Conservation (phyloP, 2,329 filamentous ascomycete species). For the Westerdykella ornata region DNA sequence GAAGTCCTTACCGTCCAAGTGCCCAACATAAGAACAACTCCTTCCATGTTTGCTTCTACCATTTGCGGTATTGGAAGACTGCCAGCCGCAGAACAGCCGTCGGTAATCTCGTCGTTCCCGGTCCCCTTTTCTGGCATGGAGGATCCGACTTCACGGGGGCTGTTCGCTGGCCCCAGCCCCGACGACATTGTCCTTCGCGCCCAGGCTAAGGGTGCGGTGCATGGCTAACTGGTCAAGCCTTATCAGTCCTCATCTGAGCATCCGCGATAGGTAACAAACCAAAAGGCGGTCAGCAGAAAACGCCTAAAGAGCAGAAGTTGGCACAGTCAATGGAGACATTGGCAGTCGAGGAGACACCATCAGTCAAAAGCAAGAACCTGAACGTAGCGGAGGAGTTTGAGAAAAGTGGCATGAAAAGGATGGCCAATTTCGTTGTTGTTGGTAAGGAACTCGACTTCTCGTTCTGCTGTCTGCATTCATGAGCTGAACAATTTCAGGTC, state of each 20-base stretch:
- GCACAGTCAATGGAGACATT: conserved; percentile 45
- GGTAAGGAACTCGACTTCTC: conserved; percentile 48
- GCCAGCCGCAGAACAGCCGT: conserved; percentile 1
- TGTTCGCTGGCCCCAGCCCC: conserved; percentile 80
- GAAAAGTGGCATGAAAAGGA: conserved; percentile 68
- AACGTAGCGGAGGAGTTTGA: conserved; percentile 75
- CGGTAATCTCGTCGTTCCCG: conserved; percentile 16
- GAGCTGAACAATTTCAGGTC: conserved; percentile 52
- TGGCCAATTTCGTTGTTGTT: conserved; percentile 86
- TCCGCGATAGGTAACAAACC: conserved; percentile 15
- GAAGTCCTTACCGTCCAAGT: conserved; percentile 18
- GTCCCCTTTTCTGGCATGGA: conserved; percentile 39
- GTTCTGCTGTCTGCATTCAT: neutral
- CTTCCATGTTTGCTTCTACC: conserved; percentile 47
- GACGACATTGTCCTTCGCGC: conserved; percentile 84
- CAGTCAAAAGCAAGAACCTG: conserved; percentile 66
- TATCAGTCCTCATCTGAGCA: neutral
- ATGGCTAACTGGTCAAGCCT: conserved; percentile 17
- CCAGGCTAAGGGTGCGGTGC: conserved; percentile 51
- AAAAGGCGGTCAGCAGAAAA: conserved; percentile 25
- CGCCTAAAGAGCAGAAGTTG: conserved; percentile 30
- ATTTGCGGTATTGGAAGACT: conserved; percentile 38
- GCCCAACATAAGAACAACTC: conserved; percentile 40
- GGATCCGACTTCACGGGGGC: conserved; percentile 43
- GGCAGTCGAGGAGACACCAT: conserved; percentile 46